These are phyloP conservation scores for Teunomyces funiuensis DNA, from an alignment of 805 yeast genomes.

Conservation along the genomic window DNA sequence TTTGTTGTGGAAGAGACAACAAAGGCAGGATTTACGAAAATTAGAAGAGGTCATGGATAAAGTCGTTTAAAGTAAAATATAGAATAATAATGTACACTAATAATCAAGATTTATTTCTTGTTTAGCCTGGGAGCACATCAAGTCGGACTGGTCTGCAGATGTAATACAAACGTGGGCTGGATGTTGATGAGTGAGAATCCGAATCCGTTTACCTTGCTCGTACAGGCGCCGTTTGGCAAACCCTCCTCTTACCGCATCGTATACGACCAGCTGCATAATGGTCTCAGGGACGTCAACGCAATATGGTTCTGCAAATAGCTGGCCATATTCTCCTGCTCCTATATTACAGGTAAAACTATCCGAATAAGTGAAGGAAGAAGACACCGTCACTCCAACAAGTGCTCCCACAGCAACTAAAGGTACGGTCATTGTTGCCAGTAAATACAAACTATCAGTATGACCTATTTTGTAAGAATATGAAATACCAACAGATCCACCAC, in stretches of 20 bases:
- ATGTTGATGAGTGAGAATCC: not conserved
- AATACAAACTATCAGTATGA: not conserved
- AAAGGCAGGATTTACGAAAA: constrained; percentile 2
- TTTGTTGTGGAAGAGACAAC: constrained; percentile 15
- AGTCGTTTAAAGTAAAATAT: not conserved
- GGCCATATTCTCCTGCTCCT: constrained; percentile 1
- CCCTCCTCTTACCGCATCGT: not conserved
- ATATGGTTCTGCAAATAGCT: constrained; percentile 3
- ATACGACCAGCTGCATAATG: not conserved
- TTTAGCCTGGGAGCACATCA: constrained; percentile 1
- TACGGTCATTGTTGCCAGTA: not conserved
- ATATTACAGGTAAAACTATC: not conserved
- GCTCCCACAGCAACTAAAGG: constrained; percentile 2
- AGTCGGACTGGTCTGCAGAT: not conserved
- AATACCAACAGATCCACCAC: constrained; percentile 1
- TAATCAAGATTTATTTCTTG: not conserved
- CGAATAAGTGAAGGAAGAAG: not conserved
- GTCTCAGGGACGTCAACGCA: constrained; percentile 4
- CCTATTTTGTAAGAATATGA: not conserved
- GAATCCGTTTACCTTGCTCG: not conserved
- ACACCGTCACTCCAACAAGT: not conserved
- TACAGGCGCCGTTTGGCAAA: not conserved
- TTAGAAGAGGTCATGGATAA: not conserved
- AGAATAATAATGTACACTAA: not conserved
- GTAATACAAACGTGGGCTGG: constrained; percentile 4